Base-by-base conservation (phyloP, 1,284 basidiomycete species). In the Naganishia albida region DNA sequence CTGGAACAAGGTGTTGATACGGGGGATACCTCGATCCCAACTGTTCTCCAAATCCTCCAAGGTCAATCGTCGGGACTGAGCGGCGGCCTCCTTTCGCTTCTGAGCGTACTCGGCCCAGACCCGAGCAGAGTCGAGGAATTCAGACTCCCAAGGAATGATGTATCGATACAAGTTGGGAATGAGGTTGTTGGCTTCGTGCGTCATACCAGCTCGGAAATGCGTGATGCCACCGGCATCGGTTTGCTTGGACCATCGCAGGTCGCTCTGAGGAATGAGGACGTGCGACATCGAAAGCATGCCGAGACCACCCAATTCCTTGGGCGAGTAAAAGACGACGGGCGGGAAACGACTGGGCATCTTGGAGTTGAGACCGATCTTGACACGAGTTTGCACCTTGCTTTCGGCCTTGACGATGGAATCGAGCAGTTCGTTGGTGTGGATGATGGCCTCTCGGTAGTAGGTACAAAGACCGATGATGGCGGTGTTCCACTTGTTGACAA, bases 271-370 rank as follows among this genome's bases (percentile, higher is more conserved):
- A 69, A 99, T 99, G 63, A 99, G 84, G 49, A 99, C 93, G 78
- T 99, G 96, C 38, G 94, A 94, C 96, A 99, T 99, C 1, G 93
- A 97, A 73, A 99, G 83, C 96, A 98, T 98, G 67, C 96, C 96
- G 38, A 99, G 86, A 79, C 96, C 96, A 77, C 96, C 96, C 34
- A 93, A 82, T 83, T 97, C 93, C 83, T 94, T 93, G 0, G 91
- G 91, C 10, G 91, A 93, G 76, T 94, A 95, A 82, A 93, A 96
- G n/a, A 96, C 91, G 34, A 93, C 90, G 23, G 81, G 93, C 52
- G 94, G 94, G 85, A 97, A 99, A 84, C 95, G 91, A 7, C 92
- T 94, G 44, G 96, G 96, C 96, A 99, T 98, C 83, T 98, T 98
- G 79, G 89, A 91, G 85, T 97, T 98, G 74, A 98, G 79, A 43